Conservation (phyloP, 345 rosid species). For the Angophora floribunda region DNA sequence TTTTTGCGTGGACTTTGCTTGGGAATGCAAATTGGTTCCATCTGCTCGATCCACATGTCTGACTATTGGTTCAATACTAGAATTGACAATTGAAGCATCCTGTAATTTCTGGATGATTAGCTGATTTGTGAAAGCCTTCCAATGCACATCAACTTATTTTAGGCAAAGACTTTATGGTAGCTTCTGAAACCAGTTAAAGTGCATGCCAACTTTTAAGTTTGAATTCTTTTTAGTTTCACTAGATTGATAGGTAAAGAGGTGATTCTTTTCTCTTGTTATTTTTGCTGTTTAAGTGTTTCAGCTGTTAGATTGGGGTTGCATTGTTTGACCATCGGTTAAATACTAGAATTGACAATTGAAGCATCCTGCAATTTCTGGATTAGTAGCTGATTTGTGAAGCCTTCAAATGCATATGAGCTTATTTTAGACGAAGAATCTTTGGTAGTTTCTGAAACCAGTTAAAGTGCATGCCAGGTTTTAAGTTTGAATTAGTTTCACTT, state of each 20-base stretch:
- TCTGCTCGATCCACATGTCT: not conserved
- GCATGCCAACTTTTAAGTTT: not conserved
- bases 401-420: not conserved
- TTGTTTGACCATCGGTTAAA: too few relatives aligned
- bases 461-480: not conserved
- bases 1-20: not conserved
- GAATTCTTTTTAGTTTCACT: not conserved
- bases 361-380: not conserved
- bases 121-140: not conserved
- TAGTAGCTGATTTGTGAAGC: not conserved
- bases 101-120: not conserved
- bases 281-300: not conserved
- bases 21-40: not conserved
- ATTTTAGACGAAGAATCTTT: not conserved
- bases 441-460: not conserved
- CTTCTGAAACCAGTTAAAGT: not conserved
- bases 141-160: not conserved
- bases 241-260: not conserved
- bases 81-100: not conserved
- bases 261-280: not conserved
- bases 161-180: not conserved
- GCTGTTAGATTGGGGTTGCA: not conserved
- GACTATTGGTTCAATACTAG: not conserved
- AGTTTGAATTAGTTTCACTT: not conserved
- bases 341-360: not conserved